Base-by-base conservation (phyloP, 148 eudicot genomes). In the Salicornia ramosissima region DNA sequence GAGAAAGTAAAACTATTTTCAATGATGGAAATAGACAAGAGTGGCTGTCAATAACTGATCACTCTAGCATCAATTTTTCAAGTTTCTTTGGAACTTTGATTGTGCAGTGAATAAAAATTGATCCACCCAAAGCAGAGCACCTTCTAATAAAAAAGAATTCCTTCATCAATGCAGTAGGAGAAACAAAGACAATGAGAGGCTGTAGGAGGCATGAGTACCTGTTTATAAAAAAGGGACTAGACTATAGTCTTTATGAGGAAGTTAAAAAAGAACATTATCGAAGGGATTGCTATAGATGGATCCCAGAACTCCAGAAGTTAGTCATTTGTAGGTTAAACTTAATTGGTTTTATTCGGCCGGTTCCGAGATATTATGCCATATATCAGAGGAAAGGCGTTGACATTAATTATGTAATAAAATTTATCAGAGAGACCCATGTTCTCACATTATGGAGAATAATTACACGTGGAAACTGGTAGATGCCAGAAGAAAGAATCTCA, bases 401-500 rank as follows among this genome's bases (percentile, higher is more conserved):
- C 12, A 24, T 2, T 33, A 3, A 50, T 62, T 4, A 12, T 28
- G 64, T 49, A 63, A 4, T 18, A 47, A 10, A 24, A 18, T 16
- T 19, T 26, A 42, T 15, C 18, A 64, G 42, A 46, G 8, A 34
- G 4, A 53, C n/a, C n/a, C n/a, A n/a, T 31, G 33, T 1, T 1
- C 18, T 19, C 25, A 29, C 1, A 14, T 42, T 5, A 54, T 54
- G 24, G 62, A 15, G 39, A 33, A 40, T 50, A 39, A 39, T 51
- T 4, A 31, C 55, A 25, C n/a, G 5, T 60, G 49, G 61, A 1
- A 30, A 19, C 7, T 50, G 8, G 12, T 34, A 64, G 10, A 45
- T 21, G 29, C 60, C 47, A 61, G 67, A 28, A 62, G 40, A 78
- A 66, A 56, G 51, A 43, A 75, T 45, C 51, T 61, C 29, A 63